phyloP scores from a whole-genome alignment of 1,284 basidiomycete species.

The Trametes pubescens region DNA sequence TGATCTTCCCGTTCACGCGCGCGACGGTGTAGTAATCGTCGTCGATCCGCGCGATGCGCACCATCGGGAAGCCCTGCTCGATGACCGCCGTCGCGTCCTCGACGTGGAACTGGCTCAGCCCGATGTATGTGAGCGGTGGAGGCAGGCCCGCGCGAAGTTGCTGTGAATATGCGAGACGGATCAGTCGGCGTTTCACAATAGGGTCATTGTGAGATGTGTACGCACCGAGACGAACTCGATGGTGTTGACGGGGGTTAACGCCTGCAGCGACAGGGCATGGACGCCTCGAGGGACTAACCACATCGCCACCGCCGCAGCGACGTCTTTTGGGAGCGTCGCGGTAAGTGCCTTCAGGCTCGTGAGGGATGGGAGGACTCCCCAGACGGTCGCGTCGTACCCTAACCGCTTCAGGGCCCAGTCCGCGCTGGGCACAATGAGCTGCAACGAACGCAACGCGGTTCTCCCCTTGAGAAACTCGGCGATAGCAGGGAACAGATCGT shows the following conservation, averaged over 20 bases:
- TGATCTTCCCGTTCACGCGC: slow-evolving; percentile 38
- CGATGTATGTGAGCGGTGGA: slow-evolving; percentile 59
- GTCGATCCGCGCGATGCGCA: slow-evolving; percentile 62
- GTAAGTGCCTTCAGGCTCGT: slow-evolving; percentile 56
- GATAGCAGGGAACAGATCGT: slow-evolving; percentile 71
- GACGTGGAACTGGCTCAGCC: slow-evolving; percentile 57
- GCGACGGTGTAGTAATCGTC: slow-evolving; percentile 62
- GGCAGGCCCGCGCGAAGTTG: slow-evolving; percentile 70
- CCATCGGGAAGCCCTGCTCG: slow-evolving; percentile 66
- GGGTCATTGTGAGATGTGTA: background rate
- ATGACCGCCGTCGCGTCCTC: slow-evolving; percentile 55
- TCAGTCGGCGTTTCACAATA: background rate
- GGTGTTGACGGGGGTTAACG: slow-evolving; percentile 45
- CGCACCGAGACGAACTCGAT: slow-evolving; percentile 44
- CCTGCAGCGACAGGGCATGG: slow-evolving; percentile 58
- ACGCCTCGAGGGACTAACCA: slow-evolving; percentile 73
- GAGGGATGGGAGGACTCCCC: slow-evolving; percentile 73
- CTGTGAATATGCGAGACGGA: slow-evolving; percentile 41
- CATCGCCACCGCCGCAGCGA: slow-evolving; percentile 67
- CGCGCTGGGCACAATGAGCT: slow-evolving; percentile 59
- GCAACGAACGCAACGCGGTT: slow-evolving; percentile 58
- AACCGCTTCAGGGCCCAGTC: slow-evolving; percentile 55
- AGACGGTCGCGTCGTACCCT: slow-evolving; percentile 72
- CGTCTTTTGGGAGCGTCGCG: slow-evolving; percentile 69
- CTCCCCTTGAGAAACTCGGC: slow-evolving; percentile 71